A percentile compares a stretch with the other conserved stretches of the same genome.
Conservation (phyloP, 192 early-diverging fungal species). For the Chytriomyces sp. region DNA sequence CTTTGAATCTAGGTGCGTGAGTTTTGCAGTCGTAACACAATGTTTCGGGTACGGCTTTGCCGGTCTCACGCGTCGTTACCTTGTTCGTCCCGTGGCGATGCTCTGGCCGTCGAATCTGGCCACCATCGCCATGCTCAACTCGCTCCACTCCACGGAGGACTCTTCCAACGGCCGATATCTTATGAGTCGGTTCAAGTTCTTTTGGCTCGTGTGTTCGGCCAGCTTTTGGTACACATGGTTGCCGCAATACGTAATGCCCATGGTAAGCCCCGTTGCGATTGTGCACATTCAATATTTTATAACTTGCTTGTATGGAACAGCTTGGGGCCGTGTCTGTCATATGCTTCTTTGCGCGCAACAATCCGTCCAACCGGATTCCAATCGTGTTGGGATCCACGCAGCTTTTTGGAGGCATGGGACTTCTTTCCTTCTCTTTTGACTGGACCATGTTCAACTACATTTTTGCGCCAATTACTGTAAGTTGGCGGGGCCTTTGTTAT, state of each 20-base stretch:
- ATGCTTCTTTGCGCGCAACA: too few species aligned
- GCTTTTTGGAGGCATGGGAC: constrained; percentile 20
- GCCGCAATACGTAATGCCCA: constrained; percentile 31
- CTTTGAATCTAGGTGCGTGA: too few species aligned
- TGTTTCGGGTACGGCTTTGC: too few species aligned
- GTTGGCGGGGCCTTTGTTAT: too few species aligned
- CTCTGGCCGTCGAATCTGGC: constrained; percentile 80
- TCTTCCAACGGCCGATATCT: background rate
- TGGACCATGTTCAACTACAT: constrained; percentile 22
- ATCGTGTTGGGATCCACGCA: constrained; percentile 17
- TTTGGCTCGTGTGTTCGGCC: constrained; percentile 25
- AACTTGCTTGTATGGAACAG: background rate
- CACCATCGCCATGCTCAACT: constrained; percentile 28
- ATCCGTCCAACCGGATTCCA: constrained; percentile 3
- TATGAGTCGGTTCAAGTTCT: constrained; percentile 21
- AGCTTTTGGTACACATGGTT: constrained; percentile 27
- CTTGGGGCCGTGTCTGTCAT: too few species aligned
- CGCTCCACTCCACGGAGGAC: constrained; percentile 13
- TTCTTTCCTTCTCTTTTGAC: constrained; percentile 15
- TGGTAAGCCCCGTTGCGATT: too few species aligned
- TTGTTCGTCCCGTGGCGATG: constrained; percentile 84
- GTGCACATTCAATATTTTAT: constrained; percentile 33
- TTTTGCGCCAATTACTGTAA: too few species aligned
- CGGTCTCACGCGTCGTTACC: too few species aligned
- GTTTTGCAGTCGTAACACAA: too few species aligned